Base-by-base conservation (phyloP, 345 rosid species). In the Leavenworthia alabamica region DNA sequence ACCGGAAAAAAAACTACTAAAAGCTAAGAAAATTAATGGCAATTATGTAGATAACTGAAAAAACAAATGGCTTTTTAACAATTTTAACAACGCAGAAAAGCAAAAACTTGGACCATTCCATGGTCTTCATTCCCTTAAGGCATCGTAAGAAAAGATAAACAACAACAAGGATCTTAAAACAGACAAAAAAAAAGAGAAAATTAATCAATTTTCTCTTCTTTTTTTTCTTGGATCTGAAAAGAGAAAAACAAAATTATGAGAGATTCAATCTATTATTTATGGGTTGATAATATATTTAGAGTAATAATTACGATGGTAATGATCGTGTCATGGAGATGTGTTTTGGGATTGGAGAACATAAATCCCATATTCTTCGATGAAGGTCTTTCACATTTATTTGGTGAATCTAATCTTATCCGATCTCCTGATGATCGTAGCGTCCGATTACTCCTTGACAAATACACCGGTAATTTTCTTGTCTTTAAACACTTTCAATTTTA, bases 391-490 rank as follows among this genome's bases (percentile, higher is more conserved):
- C 89, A 83, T 72, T 84, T 91, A 59, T 88, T 91, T 62, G 98
- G 98, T 15, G 92, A 91, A 19, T 60, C 66, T 66, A 88, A 91
- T 49, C 84, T 89, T 12, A 77, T 82, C 33, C 90, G 92, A 35
- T 91, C 96, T 26, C 92, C 89, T 0, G 77, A 89, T 14, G 90
- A 80, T 33, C 75, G 62, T 7, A 79, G 80, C 69, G 95, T 82
- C 46, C 96, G 96, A 20, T 86, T 91, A 66, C 92, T 89, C 81
- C 95, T 91, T 50, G 82, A 88, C 41, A 83, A 84, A 39, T 80
- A 64, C 80, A 78, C 98, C 3, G 96, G 96, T 91, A 56, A 11
- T 10, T 29, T 31, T 68, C 46, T 68, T 41, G 6, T 58, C 44
- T 49, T 41, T 2, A 4, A 35, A 19, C 37, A 33, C 13, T 31